Conservation (phyloP, 495 filamentous ascomycete species). For the Podospora pseudopauciseta region DNA sequence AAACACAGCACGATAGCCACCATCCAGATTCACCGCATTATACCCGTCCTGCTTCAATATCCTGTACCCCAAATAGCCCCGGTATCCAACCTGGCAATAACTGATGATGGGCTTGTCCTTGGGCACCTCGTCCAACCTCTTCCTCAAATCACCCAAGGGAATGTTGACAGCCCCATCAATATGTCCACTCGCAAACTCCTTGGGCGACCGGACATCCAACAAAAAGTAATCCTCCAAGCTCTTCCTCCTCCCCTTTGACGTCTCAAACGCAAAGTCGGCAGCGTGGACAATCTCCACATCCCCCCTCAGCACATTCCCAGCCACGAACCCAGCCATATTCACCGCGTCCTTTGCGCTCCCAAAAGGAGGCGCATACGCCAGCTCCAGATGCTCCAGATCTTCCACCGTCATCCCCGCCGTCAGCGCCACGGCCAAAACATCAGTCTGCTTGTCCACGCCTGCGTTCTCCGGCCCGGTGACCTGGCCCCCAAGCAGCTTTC, state of each 20-base stretch:
- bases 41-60: slow-evolving; percentile 33
- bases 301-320: slow-evolving; percentile 29
- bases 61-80: slow-evolving; percentile 31
- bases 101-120: slow-evolving; percentile 21
- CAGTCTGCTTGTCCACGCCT: slow-evolving; percentile 33
- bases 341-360: slow-evolving; percentile 35
- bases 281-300: slow-evolving; percentile 32
- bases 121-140: slow-evolving; percentile 17
- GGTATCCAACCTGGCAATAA: slow-evolving; percentile 28
- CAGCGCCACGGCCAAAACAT: slow-evolving; percentile 32
- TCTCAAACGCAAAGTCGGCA: slow-evolving; percentile 20
- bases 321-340: slow-evolving; percentile 35
- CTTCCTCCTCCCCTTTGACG: not conserved
- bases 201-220: slow-evolving; percentile 27
- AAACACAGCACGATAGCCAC: slow-evolving; percentile 23
- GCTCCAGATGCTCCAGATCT: slow-evolving; percentile 34
- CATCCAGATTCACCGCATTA: slow-evolving; percentile 33
- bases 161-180: slow-evolving; percentile 24
- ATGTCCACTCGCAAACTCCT: slow-evolving; percentile 26
- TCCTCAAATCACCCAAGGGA: slow-evolving; percentile 24
- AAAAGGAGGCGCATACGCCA: slow-evolving; percentile 35
- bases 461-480: slow-evolving; percentile 17
- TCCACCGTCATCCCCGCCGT: slow-evolving; percentile 30
- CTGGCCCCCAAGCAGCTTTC: slow-evolving; percentile 31
- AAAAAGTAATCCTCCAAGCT: slow-evolving; percentile 19